Evolutionary conservation across 148 eudicot genomes (phyloP), one percentile per base, ranked within the genome.

Genomic region (Spergularia marina): DNA sequence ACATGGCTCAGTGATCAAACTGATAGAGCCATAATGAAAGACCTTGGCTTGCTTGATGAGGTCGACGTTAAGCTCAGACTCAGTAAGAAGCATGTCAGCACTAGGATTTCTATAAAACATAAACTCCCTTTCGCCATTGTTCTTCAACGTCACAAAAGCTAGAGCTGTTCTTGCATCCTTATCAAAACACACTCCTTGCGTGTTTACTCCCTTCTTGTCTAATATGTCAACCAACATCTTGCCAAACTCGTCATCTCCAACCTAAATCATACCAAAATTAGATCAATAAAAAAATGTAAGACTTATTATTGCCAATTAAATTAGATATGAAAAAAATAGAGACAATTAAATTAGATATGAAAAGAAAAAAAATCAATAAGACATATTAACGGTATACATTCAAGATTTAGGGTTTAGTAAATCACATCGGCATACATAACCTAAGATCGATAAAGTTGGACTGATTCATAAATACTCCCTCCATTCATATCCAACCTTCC

Each of bases 101-200:
- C 93, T 89, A 21, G 93, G 93, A 65, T 89, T 87, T 36, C 93
- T 76, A 53, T 85, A 89, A 54, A 89, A 89, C 93, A 89, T 87
- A 59, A 89, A 89, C 66, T 89, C 93, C 15, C 93, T 60, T 61
- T 89, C 90, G 0, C 93, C 93, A 10, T 89, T 47, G 3, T 72
- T 56, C 60, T 66, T 81, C 36, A 87, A 62, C 4, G 93, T 89
- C 6, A 89, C 93, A 41, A 89, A 89, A 0, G 93, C 93, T 9
- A 89, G 66, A 4, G 93, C 93, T 0, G 93, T 89, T 60, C 93
- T 75, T 0, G 93, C 93, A 0, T 73, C 79, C 63, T 79, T 75
- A 63, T 89, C 93, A 14, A 76, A 87, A 12, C 74, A 55, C 5
- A 89, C 73, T 0, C 93, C 93, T 1, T 81, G 81, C 8, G 63